Percentiles rank a stretch among this genome's conserved stretches.
Conservation (phyloP, 352 stramenopile species). For the Plasmopara muralis region DNA sequence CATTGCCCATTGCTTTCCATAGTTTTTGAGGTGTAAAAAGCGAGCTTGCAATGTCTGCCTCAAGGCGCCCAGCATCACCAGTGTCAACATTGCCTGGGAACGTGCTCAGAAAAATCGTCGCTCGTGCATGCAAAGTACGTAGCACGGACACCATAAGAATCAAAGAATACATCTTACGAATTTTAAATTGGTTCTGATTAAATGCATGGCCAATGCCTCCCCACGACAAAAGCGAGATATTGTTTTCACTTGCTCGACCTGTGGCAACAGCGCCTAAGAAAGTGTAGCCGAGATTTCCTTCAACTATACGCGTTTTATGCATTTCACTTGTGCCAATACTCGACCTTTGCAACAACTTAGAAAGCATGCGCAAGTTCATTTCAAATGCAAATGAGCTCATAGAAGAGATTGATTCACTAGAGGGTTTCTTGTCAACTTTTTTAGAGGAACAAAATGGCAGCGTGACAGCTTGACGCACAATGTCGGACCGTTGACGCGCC, state of each 20-base stretch:
- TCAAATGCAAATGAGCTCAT: conserved; percentile 60
- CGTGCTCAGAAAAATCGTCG: conserved; percentile 47
- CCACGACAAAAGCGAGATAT: conserved; percentile 31
- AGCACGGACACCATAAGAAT: conserved; percentile 80
- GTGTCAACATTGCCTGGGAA: conserved; percentile 19
- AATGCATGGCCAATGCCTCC: conserved; percentile 21
- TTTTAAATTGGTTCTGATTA: conserved; percentile 40
- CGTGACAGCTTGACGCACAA: conserved; percentile 58
- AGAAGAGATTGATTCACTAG: conserved; percentile 15
- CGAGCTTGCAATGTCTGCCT: conserved; percentile 62
- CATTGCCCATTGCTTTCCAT: conserved; percentile 57
- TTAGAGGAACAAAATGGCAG: conserved; percentile 41
- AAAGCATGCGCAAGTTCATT: conserved; percentile 49
- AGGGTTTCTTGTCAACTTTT: conserved; percentile 4
- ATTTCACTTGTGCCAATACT: conserved; percentile 7
- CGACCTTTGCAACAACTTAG: conserved; percentile 31
- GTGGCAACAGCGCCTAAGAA: conserved; percentile 45
- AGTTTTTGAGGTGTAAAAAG: conserved; percentile 74
- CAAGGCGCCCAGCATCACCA: conserved; percentile 21
- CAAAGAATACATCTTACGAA: conserved; percentile 78
- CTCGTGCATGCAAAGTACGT: conserved; percentile 60
- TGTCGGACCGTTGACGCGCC: conserved; percentile 51
- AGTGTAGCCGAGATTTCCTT: conserved; percentile 58
- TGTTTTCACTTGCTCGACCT: conserved; percentile 19
- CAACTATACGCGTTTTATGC: conserved; percentile 22